Conservation (phyloP, 1,284 basidiomycete genomes). For the Microbotryomycetes sp. region DNA sequence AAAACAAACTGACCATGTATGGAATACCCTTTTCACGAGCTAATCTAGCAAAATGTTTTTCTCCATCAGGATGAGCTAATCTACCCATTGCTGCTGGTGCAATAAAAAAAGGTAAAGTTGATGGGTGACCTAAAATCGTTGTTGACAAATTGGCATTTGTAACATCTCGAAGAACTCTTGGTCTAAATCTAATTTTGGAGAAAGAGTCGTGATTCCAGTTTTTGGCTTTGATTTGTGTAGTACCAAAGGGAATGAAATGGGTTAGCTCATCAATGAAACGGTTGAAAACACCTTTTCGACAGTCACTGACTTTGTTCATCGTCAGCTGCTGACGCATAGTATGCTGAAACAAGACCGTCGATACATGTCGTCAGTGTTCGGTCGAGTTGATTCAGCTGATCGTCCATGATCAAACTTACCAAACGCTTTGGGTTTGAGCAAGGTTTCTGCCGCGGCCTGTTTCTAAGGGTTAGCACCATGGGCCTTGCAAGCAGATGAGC, state of each 20-base stretch:
- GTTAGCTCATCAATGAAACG: not conserved
- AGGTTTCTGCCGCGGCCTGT: slow-evolving; percentile 11
- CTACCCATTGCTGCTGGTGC: slow-evolving; percentile 56
- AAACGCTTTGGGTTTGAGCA: slow-evolving; percentile 31
- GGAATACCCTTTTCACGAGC: slow-evolving; percentile 23
- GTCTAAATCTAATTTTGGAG: slow-evolving; percentile 59
- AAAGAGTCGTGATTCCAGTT: slow-evolving; percentile 19
- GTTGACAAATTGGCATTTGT: slow-evolving; percentile 66
- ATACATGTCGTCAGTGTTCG: not conserved
- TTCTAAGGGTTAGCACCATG: too few relatives aligned
- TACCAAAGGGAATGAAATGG: not conserved
- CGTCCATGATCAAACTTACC: slow-evolving; percentile 11
- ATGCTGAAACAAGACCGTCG: slow-evolving; percentile 48
- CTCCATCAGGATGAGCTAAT: slow-evolving; percentile 33
- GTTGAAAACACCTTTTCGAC: not conserved
- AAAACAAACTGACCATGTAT: slow-evolving; percentile 19
- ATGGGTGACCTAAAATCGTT: slow-evolving; percentile 64
- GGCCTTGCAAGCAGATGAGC: too few relatives aligned
- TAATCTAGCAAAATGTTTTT: slow-evolving; percentile 24
- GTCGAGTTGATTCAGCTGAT: not conserved
- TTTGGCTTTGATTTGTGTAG: too few relatives aligned
- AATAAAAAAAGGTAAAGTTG: slow-evolving; percentile 76
- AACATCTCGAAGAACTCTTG: slow-evolving; percentile 71
- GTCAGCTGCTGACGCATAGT: slow-evolving; percentile 75
- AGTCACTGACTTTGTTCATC: slow-evolving; percentile 68